phyloP scores from a whole-genome alignment of 192 early-diverging fungal genomes.

The Podila epicladia region DNA sequence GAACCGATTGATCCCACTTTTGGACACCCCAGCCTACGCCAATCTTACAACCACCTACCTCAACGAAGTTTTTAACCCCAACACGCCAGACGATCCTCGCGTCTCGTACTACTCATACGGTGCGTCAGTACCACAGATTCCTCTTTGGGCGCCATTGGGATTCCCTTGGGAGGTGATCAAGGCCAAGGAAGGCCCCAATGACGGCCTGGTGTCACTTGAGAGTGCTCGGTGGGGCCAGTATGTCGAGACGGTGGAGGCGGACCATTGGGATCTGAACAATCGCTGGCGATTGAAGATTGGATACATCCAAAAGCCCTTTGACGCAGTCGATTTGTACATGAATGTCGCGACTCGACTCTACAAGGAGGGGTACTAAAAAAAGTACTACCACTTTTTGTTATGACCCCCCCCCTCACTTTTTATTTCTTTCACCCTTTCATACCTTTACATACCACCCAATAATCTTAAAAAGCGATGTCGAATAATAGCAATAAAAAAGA shows the following conservation, averaged over 20 bases:
- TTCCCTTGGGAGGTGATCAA: slow-evolving; percentile 84
- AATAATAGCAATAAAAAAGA: not conserved
- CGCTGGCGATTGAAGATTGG: slow-evolving; percentile 55
- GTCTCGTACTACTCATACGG: slow-evolving; percentile 89
- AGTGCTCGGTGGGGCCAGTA: slow-evolving; percentile 93
- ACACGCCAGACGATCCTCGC: slow-evolving; percentile 79
- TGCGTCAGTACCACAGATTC: slow-evolving; percentile 73
- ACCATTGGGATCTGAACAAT: slow-evolving; percentile 90
- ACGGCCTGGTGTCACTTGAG: slow-evolving; percentile 87
- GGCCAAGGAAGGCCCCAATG: slow-evolving; percentile 87
- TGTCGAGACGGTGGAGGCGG: slow-evolving; percentile 79
- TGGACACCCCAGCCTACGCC: slow-evolving; percentile 93
- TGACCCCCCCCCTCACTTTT: not conserved
- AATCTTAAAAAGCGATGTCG: not conserved
- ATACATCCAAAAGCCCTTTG: slow-evolving; percentile 59
- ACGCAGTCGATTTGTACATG: slow-evolving; percentile 78
- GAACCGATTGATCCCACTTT: slow-evolving; percentile 68
- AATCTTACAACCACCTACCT: slow-evolving; percentile 92
- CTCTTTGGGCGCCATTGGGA: slow-evolving; percentile 75
- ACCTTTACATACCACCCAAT: not conserved
- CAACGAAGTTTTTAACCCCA: slow-evolving; percentile 84
- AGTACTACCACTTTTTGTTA: not conserved
- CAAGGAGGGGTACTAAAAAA: slow-evolving; percentile 67
- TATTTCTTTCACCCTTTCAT: not conserved
- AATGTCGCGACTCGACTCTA: slow-evolving; percentile 72